Evolutionary conservation across 441 rosid genomes (phyloP).

Genomic region (Bocquillonia castaneifolia): DNA sequence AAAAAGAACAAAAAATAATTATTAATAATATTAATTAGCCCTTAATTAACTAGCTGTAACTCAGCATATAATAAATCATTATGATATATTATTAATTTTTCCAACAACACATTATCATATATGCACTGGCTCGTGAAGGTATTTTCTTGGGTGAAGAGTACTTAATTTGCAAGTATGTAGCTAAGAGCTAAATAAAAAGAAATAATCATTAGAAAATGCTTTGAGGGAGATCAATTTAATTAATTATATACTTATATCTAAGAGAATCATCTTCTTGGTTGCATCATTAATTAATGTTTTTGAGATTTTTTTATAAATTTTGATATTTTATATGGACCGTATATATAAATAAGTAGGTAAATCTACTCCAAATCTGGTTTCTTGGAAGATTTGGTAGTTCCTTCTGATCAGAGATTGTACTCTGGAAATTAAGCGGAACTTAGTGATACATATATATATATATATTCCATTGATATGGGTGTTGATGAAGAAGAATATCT

Average conservation of each 20-base stretch:
- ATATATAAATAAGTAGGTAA: background rate
- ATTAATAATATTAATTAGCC: background rate
- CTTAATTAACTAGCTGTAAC: slow-evolving; percentile 23
- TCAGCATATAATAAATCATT: slow-evolving; percentile 5
- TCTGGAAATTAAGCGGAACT: background rate
- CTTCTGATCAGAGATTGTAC: background rate
- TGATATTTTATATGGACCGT: background rate
- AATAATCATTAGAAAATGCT: no score
- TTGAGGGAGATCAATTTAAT: no score
- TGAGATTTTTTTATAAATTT: background rate
- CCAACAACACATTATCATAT: slow-evolving; percentile 13
- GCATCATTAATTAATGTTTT: no score
- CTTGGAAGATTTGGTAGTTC: background rate
- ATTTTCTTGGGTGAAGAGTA: no score
- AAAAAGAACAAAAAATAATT: no score
- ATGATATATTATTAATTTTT: slow-evolving; percentile 17
- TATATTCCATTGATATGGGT: background rate
- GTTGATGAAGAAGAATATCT: slow-evolving; percentile 17
- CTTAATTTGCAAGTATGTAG: no score
- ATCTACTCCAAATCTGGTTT: background rate
- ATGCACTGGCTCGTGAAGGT: no score
- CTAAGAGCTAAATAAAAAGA: no score
- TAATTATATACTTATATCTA: no score
- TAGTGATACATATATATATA: no score
- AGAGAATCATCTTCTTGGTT: no score